Percentiles rank a stretch among this genome's conserved stretches.
Conservation (phyloP, 768 basidiomycete species). For the Suillus clintonianus region DNA sequence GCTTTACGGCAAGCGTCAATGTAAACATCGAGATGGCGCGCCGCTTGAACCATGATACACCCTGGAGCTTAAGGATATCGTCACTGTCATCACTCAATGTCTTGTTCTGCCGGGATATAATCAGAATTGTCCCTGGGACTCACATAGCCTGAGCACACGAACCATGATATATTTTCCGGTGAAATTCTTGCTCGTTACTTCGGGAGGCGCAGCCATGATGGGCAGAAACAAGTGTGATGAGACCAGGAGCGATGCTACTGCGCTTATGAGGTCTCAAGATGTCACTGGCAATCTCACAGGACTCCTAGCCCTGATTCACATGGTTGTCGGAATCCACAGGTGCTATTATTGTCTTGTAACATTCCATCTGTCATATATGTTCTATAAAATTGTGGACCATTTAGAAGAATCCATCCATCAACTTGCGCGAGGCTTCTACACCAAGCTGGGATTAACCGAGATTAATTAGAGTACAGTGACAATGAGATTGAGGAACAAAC, state of each 20-base stretch:
- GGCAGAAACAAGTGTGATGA: constrained; percentile 1
- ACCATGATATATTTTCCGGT: constrained; percentile 68
- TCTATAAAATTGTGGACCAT: background rate
- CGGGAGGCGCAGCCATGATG: constrained; percentile 65
- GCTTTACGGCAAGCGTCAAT: constrained; percentile 62
- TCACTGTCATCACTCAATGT: constrained; percentile 61
- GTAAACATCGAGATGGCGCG: constrained; percentile 58
- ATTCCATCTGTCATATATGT: constrained; percentile 8
- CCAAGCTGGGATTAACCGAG: constrained; percentile 63
- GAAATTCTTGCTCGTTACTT: constrained; percentile 60
- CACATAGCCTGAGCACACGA: constrained; percentile 7
- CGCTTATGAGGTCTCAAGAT: background rate
- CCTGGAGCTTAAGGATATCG: constrained; percentile 67
- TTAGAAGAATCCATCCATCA: constrained; percentile 71
- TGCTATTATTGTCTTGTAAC: background rate
- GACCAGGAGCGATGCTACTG: too few relatives aligned
- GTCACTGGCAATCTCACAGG: background rate
- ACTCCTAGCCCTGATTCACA: background rate
- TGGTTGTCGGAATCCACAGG: background rate
- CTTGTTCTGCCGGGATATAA: constrained; percentile 56
- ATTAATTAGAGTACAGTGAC: background rate
- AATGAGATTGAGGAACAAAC: constrained; percentile 30
- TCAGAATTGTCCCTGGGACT: background rate
- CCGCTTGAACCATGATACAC: constrained; percentile 72
- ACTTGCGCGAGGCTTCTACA: constrained; percentile 86